Conservation (phyloP, 257 asterid species). For the Jacaranda mimosifolia region DNA sequence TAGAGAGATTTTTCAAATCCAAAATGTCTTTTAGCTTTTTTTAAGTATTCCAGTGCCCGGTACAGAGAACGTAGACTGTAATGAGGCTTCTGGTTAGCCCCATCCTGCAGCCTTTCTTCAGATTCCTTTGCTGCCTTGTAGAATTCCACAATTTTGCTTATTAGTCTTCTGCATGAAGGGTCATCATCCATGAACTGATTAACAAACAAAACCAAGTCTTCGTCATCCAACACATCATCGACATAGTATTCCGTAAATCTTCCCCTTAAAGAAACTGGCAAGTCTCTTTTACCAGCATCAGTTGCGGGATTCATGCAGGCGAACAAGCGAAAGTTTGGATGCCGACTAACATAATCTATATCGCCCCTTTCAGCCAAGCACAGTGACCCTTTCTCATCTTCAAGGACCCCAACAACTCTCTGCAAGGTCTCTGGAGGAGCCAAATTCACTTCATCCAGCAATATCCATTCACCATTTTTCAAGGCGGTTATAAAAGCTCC, state of each 20-base stretch:
- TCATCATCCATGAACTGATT: slow-evolving; percentile 63
- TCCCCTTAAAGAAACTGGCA: slow-evolving; percentile 78
- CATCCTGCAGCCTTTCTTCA: slow-evolving; percentile 94
- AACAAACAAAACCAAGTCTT: slow-evolving; percentile 79
- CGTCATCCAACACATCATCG: slow-evolving; percentile 85
- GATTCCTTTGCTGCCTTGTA: slow-evolving; percentile 82
- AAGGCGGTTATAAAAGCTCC: slow-evolving; percentile 91
- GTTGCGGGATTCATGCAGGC: slow-evolving; percentile 99
- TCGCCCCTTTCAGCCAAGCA: slow-evolving; percentile 97
- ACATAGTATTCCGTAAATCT: slow-evolving; percentile 93
- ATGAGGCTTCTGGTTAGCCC: slow-evolving; percentile 98
- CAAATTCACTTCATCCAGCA: slow-evolving; percentile 96
- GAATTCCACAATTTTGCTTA: slow-evolving; percentile 63
- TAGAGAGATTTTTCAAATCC: slow-evolving; percentile 68
- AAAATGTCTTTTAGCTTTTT: slow-evolving; percentile 61
- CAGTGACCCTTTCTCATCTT: slow-evolving; percentile 84
- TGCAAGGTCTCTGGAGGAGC: slow-evolving; percentile 99
- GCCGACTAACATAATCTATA: slow-evolving; percentile 67
- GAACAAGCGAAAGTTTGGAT: slow-evolving; percentile 81
- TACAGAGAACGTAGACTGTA: slow-evolving; percentile 92
- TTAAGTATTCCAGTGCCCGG: slow-evolving; percentile 82
- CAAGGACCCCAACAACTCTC: slow-evolving; percentile 91
- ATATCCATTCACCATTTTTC: slow-evolving; percentile 92
- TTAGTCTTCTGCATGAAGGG: slow-evolving; percentile 46
- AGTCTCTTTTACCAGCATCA: slow-evolving; percentile 97